These are phyloP conservation scores for Trichoderma lentiforme DNA, from an alignment of 2,329 filamentous ascomycete species.

Conservation along the genomic window DNA sequence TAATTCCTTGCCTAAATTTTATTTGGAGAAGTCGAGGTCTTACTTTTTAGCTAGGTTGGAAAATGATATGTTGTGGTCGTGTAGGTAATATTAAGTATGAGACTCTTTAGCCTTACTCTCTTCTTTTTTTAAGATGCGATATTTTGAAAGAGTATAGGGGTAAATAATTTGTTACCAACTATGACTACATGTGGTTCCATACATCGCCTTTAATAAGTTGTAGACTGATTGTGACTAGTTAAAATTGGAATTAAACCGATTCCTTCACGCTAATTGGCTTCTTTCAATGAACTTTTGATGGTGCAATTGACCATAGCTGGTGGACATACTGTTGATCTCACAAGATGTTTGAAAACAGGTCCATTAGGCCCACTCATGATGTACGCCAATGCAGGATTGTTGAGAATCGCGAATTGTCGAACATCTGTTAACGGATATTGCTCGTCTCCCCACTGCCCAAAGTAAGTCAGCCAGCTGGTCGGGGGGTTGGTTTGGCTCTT, in stretches of 20 bases:
- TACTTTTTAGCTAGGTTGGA: background rate
- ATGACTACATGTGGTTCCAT: background rate
- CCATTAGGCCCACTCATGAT: background rate
- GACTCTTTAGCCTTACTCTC: background rate
- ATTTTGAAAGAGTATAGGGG: background rate
- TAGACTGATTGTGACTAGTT: background rate
- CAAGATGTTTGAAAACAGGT: background rate
- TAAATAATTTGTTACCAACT: background rate
- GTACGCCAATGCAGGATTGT: background rate
- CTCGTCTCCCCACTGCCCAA: conserved; percentile 1
- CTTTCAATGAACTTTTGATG: background rate
- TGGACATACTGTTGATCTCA: background rate
- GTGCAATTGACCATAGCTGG: background rate
- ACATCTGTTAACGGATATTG: background rate
- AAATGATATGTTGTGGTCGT: background rate
- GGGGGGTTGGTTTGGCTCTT: background rate
- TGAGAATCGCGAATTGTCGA: background rate
- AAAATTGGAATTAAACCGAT: background rate
- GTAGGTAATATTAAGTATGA: background rate
- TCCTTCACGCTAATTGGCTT: background rate
- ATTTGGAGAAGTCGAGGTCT: background rate
- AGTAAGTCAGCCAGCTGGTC: background rate
- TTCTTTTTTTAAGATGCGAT: background rate
- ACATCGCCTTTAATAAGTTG: background rate
- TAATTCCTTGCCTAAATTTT: background rate